A percentile compares a stretch with the other conserved stretches of the same genome.
Evolutionary conservation across 257 asterid species (phyloP).

Genomic region (Solanum acaule): DNA sequence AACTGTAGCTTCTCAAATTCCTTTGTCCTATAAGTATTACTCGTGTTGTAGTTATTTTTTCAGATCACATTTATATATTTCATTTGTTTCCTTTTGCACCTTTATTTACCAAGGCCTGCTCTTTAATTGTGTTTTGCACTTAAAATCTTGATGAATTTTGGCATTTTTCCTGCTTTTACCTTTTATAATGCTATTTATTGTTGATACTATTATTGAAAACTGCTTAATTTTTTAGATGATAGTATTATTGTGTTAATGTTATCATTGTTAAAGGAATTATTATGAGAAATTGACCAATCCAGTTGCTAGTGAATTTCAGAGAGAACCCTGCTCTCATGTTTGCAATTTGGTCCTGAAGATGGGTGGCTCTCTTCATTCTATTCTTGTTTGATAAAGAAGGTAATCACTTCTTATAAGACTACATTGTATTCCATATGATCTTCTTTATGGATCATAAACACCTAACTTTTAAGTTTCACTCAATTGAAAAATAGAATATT

Average conservation of each 20-base stretch:
- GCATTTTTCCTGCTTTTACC: not conserved
- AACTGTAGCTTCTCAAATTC: not conserved
- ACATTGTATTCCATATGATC: not conserved
- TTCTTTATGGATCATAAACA: not conserved
- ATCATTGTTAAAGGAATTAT: conserved; percentile 3
- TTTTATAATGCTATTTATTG: not conserved
- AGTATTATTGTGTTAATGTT: not conserved
- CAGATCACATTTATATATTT: not conserved
- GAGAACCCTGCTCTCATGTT: conserved; percentile 50
- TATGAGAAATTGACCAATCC: not conserved
- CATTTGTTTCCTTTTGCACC: not conserved
- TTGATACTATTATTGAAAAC: not conserved
- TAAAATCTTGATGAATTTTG: not conserved
- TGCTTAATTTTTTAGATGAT: not conserved
- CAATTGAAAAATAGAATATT: not conserved
- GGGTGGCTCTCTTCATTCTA: conserved; percentile 96
- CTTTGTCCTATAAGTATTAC: not conserved
- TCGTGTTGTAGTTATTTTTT: not conserved
- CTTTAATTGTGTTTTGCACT: not conserved
- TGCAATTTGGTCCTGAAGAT: conserved; percentile 83
- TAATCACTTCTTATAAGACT: conserved; percentile 13
- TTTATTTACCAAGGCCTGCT: not conserved
- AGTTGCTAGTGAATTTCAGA: conserved; percentile 38
- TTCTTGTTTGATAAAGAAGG: conserved; percentile 89
- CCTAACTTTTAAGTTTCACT: not conserved